Percentiles rank a stretch among this genome's conserved stretches.
Conservation (phyloP, 2,329 filamentous ascomycete species). For the Trichophyton benhamiae region DNA sequence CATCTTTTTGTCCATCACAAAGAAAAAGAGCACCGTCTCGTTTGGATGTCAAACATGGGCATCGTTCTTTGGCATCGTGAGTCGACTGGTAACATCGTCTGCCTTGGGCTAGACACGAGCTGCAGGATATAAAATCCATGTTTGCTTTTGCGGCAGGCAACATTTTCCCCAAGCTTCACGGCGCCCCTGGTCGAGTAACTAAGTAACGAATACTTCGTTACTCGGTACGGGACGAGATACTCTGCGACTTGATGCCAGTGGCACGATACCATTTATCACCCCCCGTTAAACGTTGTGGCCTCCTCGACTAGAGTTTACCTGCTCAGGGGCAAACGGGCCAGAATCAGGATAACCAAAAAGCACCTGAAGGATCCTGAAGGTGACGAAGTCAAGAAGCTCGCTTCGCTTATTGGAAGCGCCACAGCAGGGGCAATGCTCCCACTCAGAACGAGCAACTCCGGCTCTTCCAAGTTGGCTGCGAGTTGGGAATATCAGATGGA, state of each 20-base stretch:
- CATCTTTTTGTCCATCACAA: slow-evolving; percentile 1
- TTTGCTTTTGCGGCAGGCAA: neutral
- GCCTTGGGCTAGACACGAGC: neutral
- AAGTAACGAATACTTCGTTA: too few relatives aligned
- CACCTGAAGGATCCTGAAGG: neutral
- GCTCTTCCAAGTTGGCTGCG: neutral
- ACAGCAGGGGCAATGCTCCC: neutral
- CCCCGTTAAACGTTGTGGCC: neutral
- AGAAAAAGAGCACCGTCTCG: neutral
- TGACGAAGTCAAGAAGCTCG: neutral
- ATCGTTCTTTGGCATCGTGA: neutral
- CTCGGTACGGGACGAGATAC: too few relatives aligned
- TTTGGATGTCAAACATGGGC: neutral
- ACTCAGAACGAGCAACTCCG: neutral
- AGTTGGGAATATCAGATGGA: neutral
- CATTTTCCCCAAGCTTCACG: neutral
- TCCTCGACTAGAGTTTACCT: neutral
- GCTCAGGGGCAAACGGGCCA: neutral
- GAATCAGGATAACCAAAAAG: neutral
- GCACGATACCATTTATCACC: neutral
- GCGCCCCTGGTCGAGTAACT: neutral
- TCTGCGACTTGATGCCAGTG: neutral
- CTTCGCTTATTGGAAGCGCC: neutral
- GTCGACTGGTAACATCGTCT: neutral
- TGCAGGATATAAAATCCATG: neutral